phyloP scores from a whole-genome alignment of 2,329 filamentous ascomycete genomes.

The Fusarium hostae region DNA sequence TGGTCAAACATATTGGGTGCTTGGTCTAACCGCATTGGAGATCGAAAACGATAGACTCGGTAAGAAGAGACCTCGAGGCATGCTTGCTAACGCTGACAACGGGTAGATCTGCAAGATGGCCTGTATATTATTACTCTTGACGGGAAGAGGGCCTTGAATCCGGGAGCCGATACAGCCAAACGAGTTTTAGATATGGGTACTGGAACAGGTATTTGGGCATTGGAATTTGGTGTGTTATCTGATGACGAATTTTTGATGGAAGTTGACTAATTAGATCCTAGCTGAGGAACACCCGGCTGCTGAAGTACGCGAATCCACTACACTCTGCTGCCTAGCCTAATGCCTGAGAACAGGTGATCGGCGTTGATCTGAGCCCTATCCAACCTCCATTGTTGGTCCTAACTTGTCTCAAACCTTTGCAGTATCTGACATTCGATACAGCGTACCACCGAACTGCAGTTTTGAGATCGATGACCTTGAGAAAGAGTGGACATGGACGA shows the following conservation, averaged over 20 bases:
- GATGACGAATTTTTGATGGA: fast-evolving
- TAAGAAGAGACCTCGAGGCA: fast-evolving
- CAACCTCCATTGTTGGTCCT: constrained; percentile 23
- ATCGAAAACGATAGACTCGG: constrained; percentile 22
- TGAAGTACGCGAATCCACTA: not conserved
- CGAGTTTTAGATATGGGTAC: constrained; percentile 26
- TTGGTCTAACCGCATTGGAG: not conserved
- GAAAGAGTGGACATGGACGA: constrained; percentile 27
- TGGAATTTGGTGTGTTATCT: not conserved
- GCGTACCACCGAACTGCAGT: constrained; percentile 20
- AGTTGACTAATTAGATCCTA: not conserved
- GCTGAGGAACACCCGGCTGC: constrained; percentile 23
- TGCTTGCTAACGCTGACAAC: fast-evolving
- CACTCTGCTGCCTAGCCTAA: fast-evolving
- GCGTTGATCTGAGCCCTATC: constrained; percentile 24
- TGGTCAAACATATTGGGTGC: fast-evolving
- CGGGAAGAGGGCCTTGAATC: constrained; percentile 24
- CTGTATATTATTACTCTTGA: constrained; percentile 17
- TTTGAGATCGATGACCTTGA: constrained; percentile 29
- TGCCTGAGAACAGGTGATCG: constrained; percentile 6
- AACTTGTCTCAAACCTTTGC: fast-evolving
- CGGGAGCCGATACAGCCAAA: constrained; percentile 12
- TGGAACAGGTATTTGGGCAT: constrained; percentile 25
- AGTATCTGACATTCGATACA: not conserved
- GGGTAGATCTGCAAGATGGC: constrained; percentile 14